Conservation (phyloP, 106 monocot genomes). For the Allium fistulosum region DNA sequence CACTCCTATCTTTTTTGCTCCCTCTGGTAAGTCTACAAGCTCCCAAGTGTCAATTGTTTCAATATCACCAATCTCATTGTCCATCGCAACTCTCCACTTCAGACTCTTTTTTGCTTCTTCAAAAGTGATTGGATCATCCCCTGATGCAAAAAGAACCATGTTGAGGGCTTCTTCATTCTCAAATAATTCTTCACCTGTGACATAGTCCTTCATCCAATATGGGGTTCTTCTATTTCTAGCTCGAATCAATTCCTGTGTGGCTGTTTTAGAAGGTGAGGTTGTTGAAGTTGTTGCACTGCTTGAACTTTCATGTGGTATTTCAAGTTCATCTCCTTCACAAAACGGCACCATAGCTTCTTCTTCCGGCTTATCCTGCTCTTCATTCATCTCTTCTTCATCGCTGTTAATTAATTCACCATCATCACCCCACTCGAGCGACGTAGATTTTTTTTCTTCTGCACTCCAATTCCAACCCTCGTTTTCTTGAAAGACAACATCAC, state of each 20-base stretch:
- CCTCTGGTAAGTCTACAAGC: neutral
- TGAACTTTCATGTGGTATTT: neutral
- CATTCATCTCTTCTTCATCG: neutral
- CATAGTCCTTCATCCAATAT: neutral
- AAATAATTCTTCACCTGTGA: neutral
- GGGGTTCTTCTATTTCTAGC: constrained; percentile 1
- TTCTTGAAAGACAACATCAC: neutral
- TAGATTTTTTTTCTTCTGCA: neutral
- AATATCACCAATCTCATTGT: neutral
- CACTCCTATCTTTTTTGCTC: neutral
- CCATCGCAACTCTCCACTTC: constrained; percentile 4
- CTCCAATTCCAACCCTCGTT: neutral
- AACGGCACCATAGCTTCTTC: neutral
- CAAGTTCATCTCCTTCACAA: neutral
- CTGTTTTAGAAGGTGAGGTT: neutral
- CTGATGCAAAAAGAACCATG: neutral
- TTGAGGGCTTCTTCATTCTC: neutral
- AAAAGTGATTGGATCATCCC: neutral
- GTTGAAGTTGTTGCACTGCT: neutral
- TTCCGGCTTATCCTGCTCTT: neutral
- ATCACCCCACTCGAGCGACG: neutral
- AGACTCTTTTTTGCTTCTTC: neutral
- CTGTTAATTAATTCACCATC: neutral
- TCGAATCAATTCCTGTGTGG: neutral
- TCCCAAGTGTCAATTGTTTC: neutral